These are phyloP conservation scores for Rubroboletus pulcherrimus DNA, from an alignment of 768 basidiomycete species.

Conservation along the genomic window DNA sequence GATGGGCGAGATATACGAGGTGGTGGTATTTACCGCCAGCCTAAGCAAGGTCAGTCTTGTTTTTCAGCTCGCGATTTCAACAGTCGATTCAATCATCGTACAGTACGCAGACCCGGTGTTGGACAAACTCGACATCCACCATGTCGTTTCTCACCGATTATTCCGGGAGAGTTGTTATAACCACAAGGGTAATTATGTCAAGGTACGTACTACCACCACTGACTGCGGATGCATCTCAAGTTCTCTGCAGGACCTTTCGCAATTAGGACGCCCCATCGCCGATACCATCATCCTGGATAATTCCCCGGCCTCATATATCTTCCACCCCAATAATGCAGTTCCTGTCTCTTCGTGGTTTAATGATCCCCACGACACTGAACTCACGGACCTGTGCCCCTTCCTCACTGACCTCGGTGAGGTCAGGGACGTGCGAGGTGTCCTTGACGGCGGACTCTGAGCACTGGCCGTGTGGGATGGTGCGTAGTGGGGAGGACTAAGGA, in stretches of 20 bases:
- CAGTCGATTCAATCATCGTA: constrained; percentile 10
- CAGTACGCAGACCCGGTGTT: constrained; percentile 98
- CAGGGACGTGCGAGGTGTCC: constrained; percentile 86
- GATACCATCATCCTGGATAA: constrained; percentile 99
- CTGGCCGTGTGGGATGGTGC: constrained; percentile 18
- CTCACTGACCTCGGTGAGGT: constrained; percentile 81
- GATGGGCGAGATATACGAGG: constrained; percentile 98
- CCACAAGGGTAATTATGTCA: constrained; percentile 98
- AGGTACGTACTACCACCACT: constrained; percentile 51
- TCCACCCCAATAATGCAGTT: constrained; percentile 98
- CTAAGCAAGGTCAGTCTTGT: constrained; percentile 77
- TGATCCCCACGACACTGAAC: constrained; percentile 95
- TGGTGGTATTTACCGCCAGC: constrained; percentile 97
- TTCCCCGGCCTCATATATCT: constrained; percentile 98
- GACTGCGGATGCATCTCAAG: neutral
- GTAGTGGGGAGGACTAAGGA: constrained; percentile 16
- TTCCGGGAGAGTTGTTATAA: constrained; percentile 99
- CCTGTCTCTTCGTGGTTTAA: constrained; percentile 99
- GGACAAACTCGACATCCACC: constrained; percentile 92
- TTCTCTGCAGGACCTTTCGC: constrained; percentile 84
- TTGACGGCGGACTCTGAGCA: constrained; percentile 75
- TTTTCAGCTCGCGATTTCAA: neutral
- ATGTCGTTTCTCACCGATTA: constrained; percentile 88
- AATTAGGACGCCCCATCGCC: constrained; percentile 88
- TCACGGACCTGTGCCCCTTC: constrained; percentile 95